These are phyloP conservation scores for Conoideocrella luteorostrata DNA, from an alignment of 2,329 filamentous ascomycete species.

Conservation along the genomic window DNA sequence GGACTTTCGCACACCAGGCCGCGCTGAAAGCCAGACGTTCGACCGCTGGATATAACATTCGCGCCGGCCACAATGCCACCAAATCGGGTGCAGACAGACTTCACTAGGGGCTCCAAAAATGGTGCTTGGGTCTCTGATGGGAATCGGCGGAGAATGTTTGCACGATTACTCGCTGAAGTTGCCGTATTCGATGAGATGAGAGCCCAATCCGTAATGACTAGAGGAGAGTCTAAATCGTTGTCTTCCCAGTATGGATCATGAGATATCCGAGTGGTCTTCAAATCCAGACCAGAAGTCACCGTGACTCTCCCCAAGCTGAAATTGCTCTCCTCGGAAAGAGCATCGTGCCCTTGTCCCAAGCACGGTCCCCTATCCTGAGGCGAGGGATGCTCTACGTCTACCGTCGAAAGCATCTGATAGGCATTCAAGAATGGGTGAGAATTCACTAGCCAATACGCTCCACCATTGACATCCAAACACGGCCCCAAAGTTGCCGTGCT, in stretches of 20 bases:
- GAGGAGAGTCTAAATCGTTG: conserved; percentile 29
- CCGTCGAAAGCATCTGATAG: conserved; percentile 19
- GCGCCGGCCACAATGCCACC: conserved; percentile 27
- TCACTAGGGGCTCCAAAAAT: conserved; percentile 26
- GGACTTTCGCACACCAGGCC: conserved; percentile 38
- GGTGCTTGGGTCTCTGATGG: conserved; percentile 27
- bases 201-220: conserved; percentile 38
- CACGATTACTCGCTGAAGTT: conserved; percentile 19
- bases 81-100: conserved; percentile 13
- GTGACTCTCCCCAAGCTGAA: conserved; percentile 30
- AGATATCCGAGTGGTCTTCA: conserved; percentile 36
- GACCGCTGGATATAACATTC: conserved; percentile 32
- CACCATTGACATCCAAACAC: conserved; percentile 30
- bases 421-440: conserved; percentile 38
- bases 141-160: conserved; percentile 35
- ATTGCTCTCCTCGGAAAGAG: conserved; percentile 19
- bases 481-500: conserved; percentile 37
- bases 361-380: conserved; percentile 32
- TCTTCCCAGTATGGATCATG: conserved; percentile 41
- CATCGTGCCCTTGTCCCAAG: conserved; percentile 29
- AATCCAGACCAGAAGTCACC: conserved; percentile 34
- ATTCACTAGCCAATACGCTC: conserved; percentile 35
- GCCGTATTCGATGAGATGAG: conserved; percentile 29
- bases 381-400: conserved; percentile 35
- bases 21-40: conserved; percentile 36